Evolutionary conservation across 768 basidiomycete genomes (phyloP).

Genomic region (Boletus rex-veris): DNA sequence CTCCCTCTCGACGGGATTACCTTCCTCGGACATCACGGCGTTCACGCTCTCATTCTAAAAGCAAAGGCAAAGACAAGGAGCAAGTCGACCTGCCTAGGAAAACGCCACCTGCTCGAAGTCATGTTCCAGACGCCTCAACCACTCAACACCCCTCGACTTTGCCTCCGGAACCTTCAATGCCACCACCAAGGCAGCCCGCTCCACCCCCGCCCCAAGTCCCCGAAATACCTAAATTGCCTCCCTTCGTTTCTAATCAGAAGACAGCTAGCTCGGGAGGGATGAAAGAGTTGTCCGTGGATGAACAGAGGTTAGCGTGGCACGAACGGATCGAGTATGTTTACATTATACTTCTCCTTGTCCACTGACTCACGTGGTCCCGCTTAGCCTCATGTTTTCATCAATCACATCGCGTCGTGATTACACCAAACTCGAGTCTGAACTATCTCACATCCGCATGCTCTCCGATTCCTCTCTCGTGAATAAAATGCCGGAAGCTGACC

Average conservation of each 20-base stretch:
- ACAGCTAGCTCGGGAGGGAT: not conserved
- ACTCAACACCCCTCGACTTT: not conserved
- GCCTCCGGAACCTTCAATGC: conserved; percentile 14
- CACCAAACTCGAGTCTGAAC: conserved; percentile 31
- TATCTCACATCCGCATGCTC: conserved; percentile 26
- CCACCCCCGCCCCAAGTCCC: conserved; percentile 19
- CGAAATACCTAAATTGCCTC: conserved; percentile 15
- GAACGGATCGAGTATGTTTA: conserved; percentile 39
- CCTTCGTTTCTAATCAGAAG: conserved; percentile 17
- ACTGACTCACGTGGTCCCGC: not conserved
- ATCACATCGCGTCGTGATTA: conserved; percentile 34
- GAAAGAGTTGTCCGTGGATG: conserved; percentile 31
- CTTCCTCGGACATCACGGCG: conserved; percentile 2
- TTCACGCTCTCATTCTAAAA: conserved; percentile 12
- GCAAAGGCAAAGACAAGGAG: conserved; percentile 3
- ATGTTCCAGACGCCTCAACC: not conserved
- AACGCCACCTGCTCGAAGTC: not conserved
- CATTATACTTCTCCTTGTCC: not conserved
- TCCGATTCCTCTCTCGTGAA: conserved; percentile 22
- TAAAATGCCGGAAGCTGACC: conserved; percentile 26
- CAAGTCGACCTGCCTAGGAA: not conserved
- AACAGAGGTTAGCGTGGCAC: conserved; percentile 38
- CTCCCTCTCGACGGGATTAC: conserved; percentile 7
- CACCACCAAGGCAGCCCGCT: conserved; percentile 19
- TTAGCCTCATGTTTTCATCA: conserved; percentile 36